Percentiles rank a stretch among this genome's conserved stretches.
Conservation (phyloP, 805 yeast genomes). For the Ogataea neopini region DNA sequence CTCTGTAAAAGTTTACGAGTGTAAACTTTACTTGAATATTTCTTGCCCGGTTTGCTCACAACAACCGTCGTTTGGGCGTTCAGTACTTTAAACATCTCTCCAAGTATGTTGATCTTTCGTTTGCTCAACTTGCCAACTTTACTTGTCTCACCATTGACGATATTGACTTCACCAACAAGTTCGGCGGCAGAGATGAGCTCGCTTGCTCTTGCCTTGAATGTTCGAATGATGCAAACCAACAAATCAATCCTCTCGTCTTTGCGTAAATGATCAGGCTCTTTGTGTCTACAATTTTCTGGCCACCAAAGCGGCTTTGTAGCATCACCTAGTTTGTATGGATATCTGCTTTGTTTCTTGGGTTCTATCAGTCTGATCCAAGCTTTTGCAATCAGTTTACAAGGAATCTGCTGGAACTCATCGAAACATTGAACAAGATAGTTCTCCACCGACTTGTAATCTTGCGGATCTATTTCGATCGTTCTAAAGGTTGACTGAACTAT, state of each 20-base stretch:
- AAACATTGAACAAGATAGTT: constrained; percentile 34
- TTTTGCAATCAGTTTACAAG: constrained; percentile 64
- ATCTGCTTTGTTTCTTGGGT: constrained; percentile 62
- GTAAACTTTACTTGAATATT: constrained; percentile 31
- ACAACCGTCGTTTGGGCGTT: constrained; percentile 16
- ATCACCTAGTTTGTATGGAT: constrained; percentile 60
- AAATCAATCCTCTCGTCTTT: constrained; percentile 56
- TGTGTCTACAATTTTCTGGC: constrained; percentile 60
- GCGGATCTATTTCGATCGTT: constrained; percentile 20
- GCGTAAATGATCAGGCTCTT: constrained; percentile 72
- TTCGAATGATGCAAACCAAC: constrained; percentile 42
- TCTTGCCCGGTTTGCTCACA: constrained; percentile 35
- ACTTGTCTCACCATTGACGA: constrained; percentile 15
- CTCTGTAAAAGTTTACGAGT: constrained; percentile 18
- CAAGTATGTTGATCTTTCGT: constrained; percentile 25
- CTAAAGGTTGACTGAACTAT: constrained; percentile 18
- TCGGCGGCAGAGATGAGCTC: constrained; percentile 28
- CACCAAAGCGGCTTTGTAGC: constrained; percentile 65
- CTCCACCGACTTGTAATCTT: constrained; percentile 22
- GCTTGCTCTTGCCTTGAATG: constrained; percentile 23
- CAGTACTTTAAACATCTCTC: constrained; percentile 30
- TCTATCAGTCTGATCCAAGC: constrained; percentile 66
- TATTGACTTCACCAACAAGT: constrained; percentile 25
- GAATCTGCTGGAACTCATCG: constrained; percentile 47
- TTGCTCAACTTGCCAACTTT: constrained; percentile 23